A percentile compares a stretch with the other conserved stretches of the same genome.
Conservation (phyloP, 2,329 filamentous ascomycete genomes). For the Pseudophaeomoniella oleicola region DNA sequence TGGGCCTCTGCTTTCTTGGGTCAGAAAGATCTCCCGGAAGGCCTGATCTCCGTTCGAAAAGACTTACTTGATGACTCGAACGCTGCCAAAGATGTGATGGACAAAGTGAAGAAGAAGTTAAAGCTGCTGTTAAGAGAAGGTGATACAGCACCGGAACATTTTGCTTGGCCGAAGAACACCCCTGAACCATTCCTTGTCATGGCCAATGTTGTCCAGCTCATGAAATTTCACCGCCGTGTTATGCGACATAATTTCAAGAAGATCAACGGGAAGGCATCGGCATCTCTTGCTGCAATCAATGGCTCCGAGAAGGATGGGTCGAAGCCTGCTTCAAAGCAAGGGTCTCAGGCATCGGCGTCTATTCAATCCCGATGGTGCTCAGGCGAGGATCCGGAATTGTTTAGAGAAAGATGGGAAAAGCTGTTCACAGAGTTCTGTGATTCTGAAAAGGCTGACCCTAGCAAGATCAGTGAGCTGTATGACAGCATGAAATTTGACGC, state of each 20-base stretch:
- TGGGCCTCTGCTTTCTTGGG: constrained; percentile 83
- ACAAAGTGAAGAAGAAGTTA: constrained; percentile 99
- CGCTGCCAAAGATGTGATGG: constrained; percentile 97
- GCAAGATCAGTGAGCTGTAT: constrained; percentile 96
- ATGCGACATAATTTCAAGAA: constrained; percentile 91
- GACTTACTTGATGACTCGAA: constrained; percentile 95
- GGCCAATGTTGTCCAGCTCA: constrained; percentile 79
- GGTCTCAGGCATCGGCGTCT: constrained; percentile 42
- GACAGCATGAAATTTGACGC: constrained; percentile 99
- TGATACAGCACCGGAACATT: constrained; percentile 85
- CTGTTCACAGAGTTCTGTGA: constrained; percentile 94
- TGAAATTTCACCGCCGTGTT: constrained; percentile 91
- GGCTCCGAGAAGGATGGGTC: constrained; percentile 6
- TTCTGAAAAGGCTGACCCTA: constrained; percentile 93
- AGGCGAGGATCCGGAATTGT: constrained; percentile 85
- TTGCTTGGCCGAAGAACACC: constrained; percentile 92
- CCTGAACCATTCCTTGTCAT: constrained; percentile 90
- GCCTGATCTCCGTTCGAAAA: constrained; percentile 83
- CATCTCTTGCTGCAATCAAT: constrained; percentile 34
- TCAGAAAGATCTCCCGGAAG: constrained; percentile 67
- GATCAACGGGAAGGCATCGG: constrained; percentile 49
- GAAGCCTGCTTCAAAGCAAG: constrained; percentile 9
- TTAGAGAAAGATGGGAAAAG: constrained; percentile 96
- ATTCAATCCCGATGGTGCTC: constrained; percentile 94
- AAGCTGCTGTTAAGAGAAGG: constrained; percentile 84